Conservation (phyloP, 352 stramenopile species). For the Aphanomyces invadans region DNA sequence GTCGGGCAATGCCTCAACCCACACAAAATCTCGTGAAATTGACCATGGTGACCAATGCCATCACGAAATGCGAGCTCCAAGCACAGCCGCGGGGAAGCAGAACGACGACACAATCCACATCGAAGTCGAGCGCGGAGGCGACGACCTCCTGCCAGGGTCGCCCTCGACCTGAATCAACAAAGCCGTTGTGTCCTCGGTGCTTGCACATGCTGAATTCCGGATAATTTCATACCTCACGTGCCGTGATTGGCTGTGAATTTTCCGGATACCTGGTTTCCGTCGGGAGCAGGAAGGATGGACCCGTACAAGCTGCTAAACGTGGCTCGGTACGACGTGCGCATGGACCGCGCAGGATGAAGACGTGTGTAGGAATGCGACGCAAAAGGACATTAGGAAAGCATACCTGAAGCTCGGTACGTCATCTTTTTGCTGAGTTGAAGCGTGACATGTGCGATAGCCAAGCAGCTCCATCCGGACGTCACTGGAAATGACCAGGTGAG, state of each 20-base stretch:
- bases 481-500: slow-evolving; percentile 62
- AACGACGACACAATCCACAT: not conserved
- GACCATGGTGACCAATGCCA: not conserved
- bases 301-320: slow-evolving; percentile 79
- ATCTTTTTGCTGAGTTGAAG: no score
- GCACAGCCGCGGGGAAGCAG: no score
- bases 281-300: slow-evolving; percentile 32
- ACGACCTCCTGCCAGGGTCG: not conserved
- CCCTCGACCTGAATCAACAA: no score
- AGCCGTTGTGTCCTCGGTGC: no score
- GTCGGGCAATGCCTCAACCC: not conserved
- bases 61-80: no score
- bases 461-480: slow-evolving; percentile 78
- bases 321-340: slow-evolving; percentile 32
- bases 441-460: no score
- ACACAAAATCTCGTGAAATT: slow-evolving; percentile 5
- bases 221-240: not conserved
- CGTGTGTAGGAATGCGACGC: slow-evolving; percentile 38
- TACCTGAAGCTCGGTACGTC: slow-evolving; percentile 64
- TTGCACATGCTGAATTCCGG: no score
- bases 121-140: not conserved
- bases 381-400: slow-evolving; percentile 72
- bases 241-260: not conserved
- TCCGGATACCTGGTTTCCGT: not conserved
- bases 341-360: not conserved